Conservation (phyloP, 139 green algal genomes). For the Gonium pectorale region DNA sequence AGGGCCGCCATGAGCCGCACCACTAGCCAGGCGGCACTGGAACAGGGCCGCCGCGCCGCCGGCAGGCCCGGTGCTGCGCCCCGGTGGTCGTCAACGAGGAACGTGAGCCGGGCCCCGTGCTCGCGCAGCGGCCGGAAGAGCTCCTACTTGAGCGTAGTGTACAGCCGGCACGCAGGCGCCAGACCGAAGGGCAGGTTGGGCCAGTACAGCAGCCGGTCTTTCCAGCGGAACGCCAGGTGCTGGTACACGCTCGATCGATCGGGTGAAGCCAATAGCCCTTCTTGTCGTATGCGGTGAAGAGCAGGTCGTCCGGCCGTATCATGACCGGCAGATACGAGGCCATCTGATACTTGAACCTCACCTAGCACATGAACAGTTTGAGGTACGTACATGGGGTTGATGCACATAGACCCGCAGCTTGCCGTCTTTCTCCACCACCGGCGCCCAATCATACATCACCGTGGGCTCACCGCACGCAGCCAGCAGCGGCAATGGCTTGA, state of each 20-base stretch:
- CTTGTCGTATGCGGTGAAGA: constrained; percentile 21
- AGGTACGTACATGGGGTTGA: too few species aligned
- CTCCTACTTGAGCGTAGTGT: background rate
- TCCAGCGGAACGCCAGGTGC: background rate
- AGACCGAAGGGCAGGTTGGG: constrained; percentile 1
- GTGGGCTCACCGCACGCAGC: too few species aligned
- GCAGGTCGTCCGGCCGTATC: too few species aligned
- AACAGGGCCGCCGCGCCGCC: background rate
- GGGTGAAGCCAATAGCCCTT: background rate
- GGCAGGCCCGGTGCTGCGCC: background rate
- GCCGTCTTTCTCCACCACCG: too few species aligned
- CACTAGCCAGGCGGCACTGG: constrained; percentile 19
- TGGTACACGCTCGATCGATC: background rate
- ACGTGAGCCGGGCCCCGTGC: background rate
- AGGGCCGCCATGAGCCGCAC: background rate
- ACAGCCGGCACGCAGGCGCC: background rate
- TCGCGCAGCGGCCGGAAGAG: background rate
- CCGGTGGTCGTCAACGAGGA: constrained; percentile 26
- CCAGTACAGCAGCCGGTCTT: background rate
- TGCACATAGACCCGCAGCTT: too few species aligned
- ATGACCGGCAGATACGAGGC: too few species aligned
- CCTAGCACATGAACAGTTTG: too few species aligned
- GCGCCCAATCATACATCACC: too few species aligned
- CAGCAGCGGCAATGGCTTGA: too few species aligned
- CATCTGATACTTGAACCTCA: too few species aligned